Evolutionary conservation across 495 filamentous ascomycete species (phyloP).

Genomic region (Daldinia grandis): DNA sequence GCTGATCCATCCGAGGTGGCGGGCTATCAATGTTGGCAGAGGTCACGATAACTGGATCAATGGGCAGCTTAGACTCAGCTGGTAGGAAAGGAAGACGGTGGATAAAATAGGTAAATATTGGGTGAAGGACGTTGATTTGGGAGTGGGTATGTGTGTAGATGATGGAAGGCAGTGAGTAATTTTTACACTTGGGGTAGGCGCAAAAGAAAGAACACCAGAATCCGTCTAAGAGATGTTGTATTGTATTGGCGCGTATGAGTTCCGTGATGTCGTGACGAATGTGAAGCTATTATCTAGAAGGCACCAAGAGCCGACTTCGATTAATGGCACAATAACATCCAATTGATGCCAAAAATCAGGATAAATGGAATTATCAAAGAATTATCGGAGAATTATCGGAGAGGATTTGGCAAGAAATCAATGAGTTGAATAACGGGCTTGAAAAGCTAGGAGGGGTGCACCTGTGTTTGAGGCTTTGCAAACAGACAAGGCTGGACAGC

Average conservation of each 20-base stretch:
- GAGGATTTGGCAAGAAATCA: background rate
- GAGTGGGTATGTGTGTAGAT: background rate
- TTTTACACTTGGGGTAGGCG: background rate
- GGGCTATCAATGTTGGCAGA: conserved; percentile 7
- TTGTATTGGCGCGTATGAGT: background rate
- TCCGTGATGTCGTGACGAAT: background rate
- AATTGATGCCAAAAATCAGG: background rate
- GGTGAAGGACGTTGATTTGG: background rate
- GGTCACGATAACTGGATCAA: conserved; percentile 9
- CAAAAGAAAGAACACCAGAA: background rate
- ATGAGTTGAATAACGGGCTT: background rate
- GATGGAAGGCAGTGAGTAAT: too few relatives aligned
- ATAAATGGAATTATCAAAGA: background rate
- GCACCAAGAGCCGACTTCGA: background rate
- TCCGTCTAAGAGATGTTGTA: background rate
- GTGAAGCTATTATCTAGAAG: background rate
- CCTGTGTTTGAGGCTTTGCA: conserved; percentile 28
- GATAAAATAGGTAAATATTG: background rate
- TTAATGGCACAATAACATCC: background rate
- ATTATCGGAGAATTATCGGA: background rate
- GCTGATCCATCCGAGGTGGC: background rate
- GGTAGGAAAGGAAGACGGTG: background rate
- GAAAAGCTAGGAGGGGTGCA: background rate
- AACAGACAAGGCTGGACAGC: conserved; percentile 30
- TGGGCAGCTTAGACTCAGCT: background rate